Evolutionary conservation across 352 stramenopile genomes (phyloP).

Genomic region (Paralagenidium karlingii): DNA sequence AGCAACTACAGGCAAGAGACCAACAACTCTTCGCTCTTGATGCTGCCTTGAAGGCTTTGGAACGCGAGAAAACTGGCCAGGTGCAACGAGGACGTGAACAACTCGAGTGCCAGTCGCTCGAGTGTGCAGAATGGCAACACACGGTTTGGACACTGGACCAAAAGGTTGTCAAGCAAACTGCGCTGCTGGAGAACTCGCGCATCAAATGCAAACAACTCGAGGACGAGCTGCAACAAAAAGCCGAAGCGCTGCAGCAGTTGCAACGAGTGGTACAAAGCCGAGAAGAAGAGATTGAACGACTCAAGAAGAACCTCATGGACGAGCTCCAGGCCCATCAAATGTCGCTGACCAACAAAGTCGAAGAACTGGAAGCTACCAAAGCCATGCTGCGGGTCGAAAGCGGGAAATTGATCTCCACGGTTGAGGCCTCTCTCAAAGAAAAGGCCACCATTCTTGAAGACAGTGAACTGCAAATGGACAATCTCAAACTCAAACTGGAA

Average conservation of each 20-base stretch:
- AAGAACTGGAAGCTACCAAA: constrained; percentile 42
- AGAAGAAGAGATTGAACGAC: constrained; percentile 51
- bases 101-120: too few species aligned
- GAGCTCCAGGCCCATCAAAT: constrained; percentile 49
- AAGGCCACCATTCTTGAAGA: constrained; percentile 52
- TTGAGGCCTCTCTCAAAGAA: constrained; percentile 48
- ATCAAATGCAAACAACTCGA: constrained; percentile 12
- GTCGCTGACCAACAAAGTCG: constrained; percentile 37
- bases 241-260: constrained; percentile 50
- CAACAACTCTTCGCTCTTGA: too few species aligned
- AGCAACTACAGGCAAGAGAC: too few species aligned
- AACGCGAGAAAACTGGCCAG: too few species aligned
- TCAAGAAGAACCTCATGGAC: constrained; percentile 31
- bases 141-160: too few species aligned
- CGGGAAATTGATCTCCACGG: constrained; percentile 26
- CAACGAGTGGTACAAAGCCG: constrained; percentile 65
- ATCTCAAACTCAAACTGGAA: constrained; percentile 37
- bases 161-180: too few species aligned
- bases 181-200: constrained; percentile 11
- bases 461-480: constrained; percentile 50
- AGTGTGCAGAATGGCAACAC: too few species aligned
- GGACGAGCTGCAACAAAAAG: constrained; percentile 37
- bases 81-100: too few species aligned
- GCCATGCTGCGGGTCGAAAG: constrained; percentile 41
- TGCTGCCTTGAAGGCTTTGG: too few species aligned